Percentiles rank a stretch among this genome's conserved stretches.
Evolutionary conservation across 331 rosid species (phyloP).

Genomic region (Telfairia occidentalis): DNA sequence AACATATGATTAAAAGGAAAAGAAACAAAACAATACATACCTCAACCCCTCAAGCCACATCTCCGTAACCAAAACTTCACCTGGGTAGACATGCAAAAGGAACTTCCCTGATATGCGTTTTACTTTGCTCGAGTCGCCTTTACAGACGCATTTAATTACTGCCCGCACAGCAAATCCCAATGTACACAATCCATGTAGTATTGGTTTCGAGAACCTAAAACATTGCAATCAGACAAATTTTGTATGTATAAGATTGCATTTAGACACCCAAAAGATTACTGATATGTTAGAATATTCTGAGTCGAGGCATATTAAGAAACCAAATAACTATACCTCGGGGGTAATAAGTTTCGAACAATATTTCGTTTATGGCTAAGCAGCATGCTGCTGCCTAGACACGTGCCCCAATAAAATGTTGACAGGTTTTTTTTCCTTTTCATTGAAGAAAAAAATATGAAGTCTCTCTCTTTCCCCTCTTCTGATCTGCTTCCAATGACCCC

Average conservation of each 20-base stretch:
- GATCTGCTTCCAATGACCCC: no score
- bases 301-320: background rate
- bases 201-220: slow-evolving; percentile 73
- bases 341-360: background rate
- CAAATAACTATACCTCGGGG: background rate
- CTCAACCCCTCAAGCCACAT: slow-evolving; percentile 86
- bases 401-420: no score
- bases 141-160: slow-evolving; percentile 64
- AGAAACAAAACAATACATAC: slow-evolving; percentile 27
- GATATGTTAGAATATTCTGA: background rate
- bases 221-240: slow-evolving; percentile 7
- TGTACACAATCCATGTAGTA: slow-evolving; percentile 84
- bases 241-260: background rate
- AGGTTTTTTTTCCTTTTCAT: no score
- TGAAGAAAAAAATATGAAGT: no score
- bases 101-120: slow-evolving; percentile 69
- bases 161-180: slow-evolving; percentile 90
- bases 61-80: slow-evolving; percentile 75
- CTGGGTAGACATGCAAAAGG: slow-evolving; percentile 88
- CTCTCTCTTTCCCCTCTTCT: no score
- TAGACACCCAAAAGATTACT: background rate
- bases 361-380: no score
- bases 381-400: no score
- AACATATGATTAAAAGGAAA: background rate
- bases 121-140: slow-evolving; percentile 52